phyloP scores from a whole-genome alignment of 2,329 filamentous ascomycete genomes.

The Curvularia spicifera region DNA sequence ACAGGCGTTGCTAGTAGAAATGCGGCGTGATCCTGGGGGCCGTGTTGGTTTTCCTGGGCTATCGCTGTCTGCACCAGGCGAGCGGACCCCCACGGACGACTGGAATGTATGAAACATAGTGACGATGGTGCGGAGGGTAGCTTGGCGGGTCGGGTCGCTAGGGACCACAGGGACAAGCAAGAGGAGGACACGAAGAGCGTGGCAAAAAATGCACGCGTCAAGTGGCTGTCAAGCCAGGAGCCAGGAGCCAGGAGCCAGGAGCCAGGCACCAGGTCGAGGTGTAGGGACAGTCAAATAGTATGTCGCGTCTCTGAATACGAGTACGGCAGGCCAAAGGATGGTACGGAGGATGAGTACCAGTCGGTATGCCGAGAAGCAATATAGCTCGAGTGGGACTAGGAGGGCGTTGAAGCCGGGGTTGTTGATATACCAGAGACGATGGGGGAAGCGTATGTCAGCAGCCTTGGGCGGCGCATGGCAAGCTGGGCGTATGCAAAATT shows the following conservation, averaged over 20 bases:
- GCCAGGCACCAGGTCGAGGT: constrained; percentile 18
- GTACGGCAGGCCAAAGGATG: constrained; percentile 11
- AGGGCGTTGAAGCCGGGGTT: constrained; percentile 17
- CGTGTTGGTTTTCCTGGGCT: constrained; percentile 46
- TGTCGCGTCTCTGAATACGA: background rate
- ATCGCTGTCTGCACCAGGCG: constrained; percentile 43
- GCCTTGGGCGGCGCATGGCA: constrained; percentile 20
- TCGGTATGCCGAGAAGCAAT: constrained; percentile 19
- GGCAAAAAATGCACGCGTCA: constrained; percentile 10
- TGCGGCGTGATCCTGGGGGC: constrained; percentile 50
- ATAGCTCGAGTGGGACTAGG: constrained; percentile 19
- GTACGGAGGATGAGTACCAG: constrained; percentile 14
- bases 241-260: constrained; percentile 19
- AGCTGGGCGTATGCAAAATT: constrained; percentile 28
- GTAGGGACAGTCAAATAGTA: constrained; percentile 16
- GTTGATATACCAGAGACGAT: constrained; percentile 26
- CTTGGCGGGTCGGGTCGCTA: constrained; percentile 1
- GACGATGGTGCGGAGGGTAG: background rate
- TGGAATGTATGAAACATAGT: constrained; percentile 57
- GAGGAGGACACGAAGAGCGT: constrained; percentile 5
- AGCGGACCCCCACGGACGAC: constrained; percentile 43
- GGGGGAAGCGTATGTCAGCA: constrained; percentile 7
- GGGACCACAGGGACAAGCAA: constrained; percentile 4
- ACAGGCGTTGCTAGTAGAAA: constrained; percentile 66
- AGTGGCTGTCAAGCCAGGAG: constrained; percentile 12